Base-by-base conservation (phyloP, 371 early-diverging fungal species). In the Mucor circinelloides region DNA sequence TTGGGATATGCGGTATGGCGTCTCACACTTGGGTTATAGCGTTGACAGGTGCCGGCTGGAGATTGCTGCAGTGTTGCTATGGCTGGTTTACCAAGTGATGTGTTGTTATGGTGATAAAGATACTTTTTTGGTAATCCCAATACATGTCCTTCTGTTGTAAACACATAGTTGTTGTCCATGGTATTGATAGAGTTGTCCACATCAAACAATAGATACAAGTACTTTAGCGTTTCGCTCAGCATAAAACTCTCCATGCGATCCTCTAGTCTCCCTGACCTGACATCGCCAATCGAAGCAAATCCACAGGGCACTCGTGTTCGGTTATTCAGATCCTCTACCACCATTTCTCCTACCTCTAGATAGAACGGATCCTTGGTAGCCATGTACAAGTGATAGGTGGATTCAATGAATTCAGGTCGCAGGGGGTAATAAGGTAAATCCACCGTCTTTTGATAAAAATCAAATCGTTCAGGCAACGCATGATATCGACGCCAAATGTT, bases 191-290 rank as follows among this genome's bases (percentile, higher is more conserved):
- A 61, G 63, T 90, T 79, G 12, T 85, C 83, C 68, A 73, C 71
- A 66, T 66, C 60, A 60, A 63, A 71, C 25, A 98, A 79, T 25
- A 98, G 73, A 67, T 91, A 97, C 15, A 98, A 83, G 70, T 98
- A 98, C 69, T 98, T 98, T 52, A 97, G 80, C 1, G 98, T 95
- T 78, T 98, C 97, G 60, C 94, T 93, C n/a, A 98, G 72, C 44
- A 94, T 85, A 76, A 97, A 98, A 66, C 94, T 95, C 67, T 97
- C 97, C 97, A 98, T 97, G 3, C 98, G 84, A 61, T 93, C 93
- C 31, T 94, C 96, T 5, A 86, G 70, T 13, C 75, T 73, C 31
- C 86, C 87, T 0, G 85, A 86, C 5, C 75, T 67, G 1, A 98
- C 91, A 71, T 93, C 84, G 9, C 79, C 79, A 30, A 96, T 68